Conservation (phyloP, 2,329 filamentous ascomycete species). For the Coniella lustricola region DNA sequence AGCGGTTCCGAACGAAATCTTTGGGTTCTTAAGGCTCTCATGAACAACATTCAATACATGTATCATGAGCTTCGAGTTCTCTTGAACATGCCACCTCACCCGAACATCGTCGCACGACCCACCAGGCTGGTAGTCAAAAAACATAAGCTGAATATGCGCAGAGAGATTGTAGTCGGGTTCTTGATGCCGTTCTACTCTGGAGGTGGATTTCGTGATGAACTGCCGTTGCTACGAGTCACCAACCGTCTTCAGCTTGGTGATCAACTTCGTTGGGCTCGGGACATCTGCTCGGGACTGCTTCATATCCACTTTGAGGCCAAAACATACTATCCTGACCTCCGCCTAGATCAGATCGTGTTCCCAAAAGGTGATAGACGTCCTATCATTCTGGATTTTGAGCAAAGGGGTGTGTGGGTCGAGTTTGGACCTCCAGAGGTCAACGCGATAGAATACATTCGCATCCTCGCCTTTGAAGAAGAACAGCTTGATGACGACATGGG, state of each 20-base stretch:
- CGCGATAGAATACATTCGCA: conserved; percentile 49
- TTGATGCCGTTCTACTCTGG: conserved; percentile 45
- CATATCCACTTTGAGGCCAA: conserved; percentile 39
- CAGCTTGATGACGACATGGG: conserved; percentile 29
- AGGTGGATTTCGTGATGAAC: conserved; percentile 48
- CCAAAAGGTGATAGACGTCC: conserved; percentile 35
- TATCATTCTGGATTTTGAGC: conserved; percentile 56
- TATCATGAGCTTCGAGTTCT: conserved; percentile 55
- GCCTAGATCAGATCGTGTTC: conserved; percentile 53
- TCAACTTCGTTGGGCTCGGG: conserved; percentile 46
- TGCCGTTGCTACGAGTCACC: conserved; percentile 45
- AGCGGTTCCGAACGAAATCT: conserved; percentile 21
- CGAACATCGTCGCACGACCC: conserved; percentile 45
- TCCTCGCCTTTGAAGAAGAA: conserved; percentile 42
- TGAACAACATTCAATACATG: conserved; percentile 51
- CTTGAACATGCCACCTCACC: conserved; percentile 43
- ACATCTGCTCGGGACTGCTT: conserved; percentile 43
- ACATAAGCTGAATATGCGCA: conserved; percentile 49
- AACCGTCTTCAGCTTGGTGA: conserved; percentile 33
- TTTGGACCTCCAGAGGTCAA: conserved; percentile 56
- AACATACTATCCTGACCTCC: conserved; percentile 51
- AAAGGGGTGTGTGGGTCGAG: conserved; percentile 56
- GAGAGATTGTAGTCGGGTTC: conserved; percentile 50
- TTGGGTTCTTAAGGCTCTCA: conserved; percentile 52
- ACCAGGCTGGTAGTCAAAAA: conserved; percentile 48